Base-by-base conservation (phyloP, 441 rosid genomes). In the Gossypium laxum region DNA sequence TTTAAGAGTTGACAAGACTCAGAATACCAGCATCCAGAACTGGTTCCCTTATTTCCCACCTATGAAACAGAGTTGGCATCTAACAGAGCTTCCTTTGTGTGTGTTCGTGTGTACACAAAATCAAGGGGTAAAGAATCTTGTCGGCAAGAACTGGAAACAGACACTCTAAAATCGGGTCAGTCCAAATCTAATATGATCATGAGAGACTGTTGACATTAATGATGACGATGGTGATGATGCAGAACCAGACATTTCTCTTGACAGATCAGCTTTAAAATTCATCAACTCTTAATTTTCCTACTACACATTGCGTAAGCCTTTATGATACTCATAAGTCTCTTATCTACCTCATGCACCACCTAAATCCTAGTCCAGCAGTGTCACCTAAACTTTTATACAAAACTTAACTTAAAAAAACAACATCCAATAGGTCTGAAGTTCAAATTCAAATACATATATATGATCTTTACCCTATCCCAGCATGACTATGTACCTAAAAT, bases 181-280 rank as follows among this genome's bases (percentile, higher is more conserved):
- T 38, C 63, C 56, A 47, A 62, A 38, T 38, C 70, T 50, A 14
- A 18, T n/a, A 70, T 67, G 26, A 18, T 15, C 45, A 19, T 17
- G 4, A 22, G 59, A 63, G 55, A 68, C 26, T 58, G 67, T 12
- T 43, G 57, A 21, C 2, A 18, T 68, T 41, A 45, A 81, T 63
- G 59, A 55, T 19, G 30, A 55, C 22, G 59, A 22, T 69, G 62
- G 22, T 19, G 30, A 55, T 55, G 60, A 22, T 69, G 62, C 63
- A 70, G 56, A 26, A 61, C 51, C 38, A 57, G 19, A 43, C 5
- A 32, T 57, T 38, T 18, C 59, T 74, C 1, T 55, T 10, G 60
- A 55, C 30, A 55, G 60, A 47, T 55, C 60, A 55, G 60, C 30
- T 55, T 66, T 21, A 18, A 45, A 22, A 71, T 32, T 67, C 52